Conservation (phyloP, 1,284 basidiomycete genomes). For the Ceratobasidium papillatum region DNA sequence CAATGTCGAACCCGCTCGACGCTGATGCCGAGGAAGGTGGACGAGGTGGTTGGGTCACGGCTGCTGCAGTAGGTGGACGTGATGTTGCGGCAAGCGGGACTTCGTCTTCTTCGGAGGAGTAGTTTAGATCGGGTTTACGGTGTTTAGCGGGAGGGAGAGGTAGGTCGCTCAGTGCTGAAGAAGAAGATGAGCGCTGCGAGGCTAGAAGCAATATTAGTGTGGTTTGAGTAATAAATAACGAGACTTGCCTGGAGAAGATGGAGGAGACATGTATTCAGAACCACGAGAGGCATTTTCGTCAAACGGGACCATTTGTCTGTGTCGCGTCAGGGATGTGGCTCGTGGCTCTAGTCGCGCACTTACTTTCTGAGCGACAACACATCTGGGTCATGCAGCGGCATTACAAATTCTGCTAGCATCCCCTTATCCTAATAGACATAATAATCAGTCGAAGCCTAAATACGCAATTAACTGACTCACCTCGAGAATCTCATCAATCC, state of each 20-base stretch:
- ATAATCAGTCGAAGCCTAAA: background rate
- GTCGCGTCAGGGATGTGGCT: conserved; percentile 19
- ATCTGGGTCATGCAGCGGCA: conserved; percentile 68
- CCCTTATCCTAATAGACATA: conserved; percentile 67
- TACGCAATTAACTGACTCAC: conserved; percentile 56
- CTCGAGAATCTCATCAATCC: conserved; percentile 86
- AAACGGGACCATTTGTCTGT: conserved; percentile 36
- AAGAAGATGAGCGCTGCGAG: conserved; percentile 47
- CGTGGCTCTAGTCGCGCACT: conserved; percentile 59
- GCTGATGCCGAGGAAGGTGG: conserved; percentile 21
- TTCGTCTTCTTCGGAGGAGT: conserved; percentile 54
- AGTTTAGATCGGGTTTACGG: conserved; percentile 42
- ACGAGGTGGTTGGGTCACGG: conserved; percentile 36
- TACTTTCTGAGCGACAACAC: conserved; percentile 76
- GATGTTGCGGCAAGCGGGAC: conserved; percentile 51
- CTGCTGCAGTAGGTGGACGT: conserved; percentile 35
- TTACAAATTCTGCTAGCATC: conserved; percentile 76
- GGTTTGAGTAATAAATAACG: background rate
- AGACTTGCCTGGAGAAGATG: conserved; percentile 52
- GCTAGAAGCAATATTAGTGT: conserved; percentile 21
- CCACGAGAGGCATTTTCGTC: conserved; percentile 21
- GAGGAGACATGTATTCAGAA: conserved; percentile 56
- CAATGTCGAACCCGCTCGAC: conserved; percentile 37
- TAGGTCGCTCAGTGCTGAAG: conserved; percentile 41
- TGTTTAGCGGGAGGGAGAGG: conserved; percentile 39